Evolutionary conservation across 2,329 filamentous ascomycete genomes (phyloP).

Genomic region (Calcarisporium arbuscula): DNA sequence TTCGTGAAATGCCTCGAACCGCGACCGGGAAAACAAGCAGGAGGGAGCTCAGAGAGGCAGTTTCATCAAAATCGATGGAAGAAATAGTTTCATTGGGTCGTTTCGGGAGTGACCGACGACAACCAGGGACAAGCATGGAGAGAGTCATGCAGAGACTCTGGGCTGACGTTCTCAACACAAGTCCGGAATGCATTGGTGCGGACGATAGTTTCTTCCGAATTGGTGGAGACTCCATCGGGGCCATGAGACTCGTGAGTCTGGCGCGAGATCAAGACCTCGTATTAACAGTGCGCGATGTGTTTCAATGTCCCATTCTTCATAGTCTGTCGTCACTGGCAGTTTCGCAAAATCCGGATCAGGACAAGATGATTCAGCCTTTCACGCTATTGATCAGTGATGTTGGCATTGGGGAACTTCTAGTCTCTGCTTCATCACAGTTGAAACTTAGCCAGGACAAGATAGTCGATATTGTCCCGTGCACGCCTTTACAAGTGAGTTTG

Average conservation of each 20-base stretch:
- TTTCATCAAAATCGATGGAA: too few species aligned
- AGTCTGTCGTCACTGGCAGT: too few species aligned
- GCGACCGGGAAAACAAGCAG: not conserved
- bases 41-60: not conserved
- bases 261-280: not conserved
- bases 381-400: too few species aligned
- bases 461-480: too few species aligned
- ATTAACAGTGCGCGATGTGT: not conserved
- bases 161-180: conserved; percentile 30
- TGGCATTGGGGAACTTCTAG: too few species aligned
- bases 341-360: too few species aligned
- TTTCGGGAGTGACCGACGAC: not conserved
- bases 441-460: too few species aligned
- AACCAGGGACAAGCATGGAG: conserved; percentile 9
- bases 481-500: too few species aligned
- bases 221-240: conserved; percentile 29
- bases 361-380: too few species aligned
- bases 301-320: not conserved
- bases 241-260: not conserved
- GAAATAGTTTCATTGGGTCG: conserved; percentile 3
- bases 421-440: too few species aligned
- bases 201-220: conserved; percentile 29
- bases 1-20: not conserved
- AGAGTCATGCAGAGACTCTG: conserved; percentile 22
- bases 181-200: conserved; percentile 19